Base-by-base conservation (phyloP, 202 grass and related monocot genomes). In the Elaeis oleifera region DNA sequence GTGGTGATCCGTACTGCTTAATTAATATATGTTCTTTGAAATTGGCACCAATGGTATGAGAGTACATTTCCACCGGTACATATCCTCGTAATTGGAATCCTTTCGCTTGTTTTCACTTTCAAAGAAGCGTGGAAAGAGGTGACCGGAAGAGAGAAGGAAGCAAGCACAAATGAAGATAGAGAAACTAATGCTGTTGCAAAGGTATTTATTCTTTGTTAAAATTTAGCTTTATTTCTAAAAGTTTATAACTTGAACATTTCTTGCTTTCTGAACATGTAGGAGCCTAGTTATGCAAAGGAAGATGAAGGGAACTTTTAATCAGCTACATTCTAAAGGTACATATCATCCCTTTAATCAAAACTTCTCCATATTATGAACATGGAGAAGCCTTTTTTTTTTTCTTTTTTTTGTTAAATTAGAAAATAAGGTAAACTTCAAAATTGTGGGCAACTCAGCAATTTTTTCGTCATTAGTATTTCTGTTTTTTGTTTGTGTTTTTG, bases 251-350 rank as follows among this genome's bases (percentile, higher is more conserved):
- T 54, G 1, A 51, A 44, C 13, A 6, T 68, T 70, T 3, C 5
- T 56, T 26, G 32, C 62, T 6, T 54, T 51, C 25, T 58, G 15
- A 0, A 36, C 29, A 22, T 39, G 26, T 21, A 68, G 65, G 65
- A 68, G 16, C 21, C 17, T 18, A 63, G 79, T 16, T 97, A 69
- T 74, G 85, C 65, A 68, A 68, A 54, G 1, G 36, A 81, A 89
- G 88, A 90, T 71, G 87, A 82, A 86, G 83, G 61, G 18, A 84
- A 86, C 56, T 69, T 84, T 80, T 78, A 70, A 81, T 85, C 80
- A 92, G 91, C 49, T 91, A 91, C 65, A 79, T 91, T 64, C 74
- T 91, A 53, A 84, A 92, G 88, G 84, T 80, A 81, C 4, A 58
- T 69, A 32, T 58, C 24, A 20, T 6, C 51, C 62, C 26, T 54